These are phyloP conservation scores for Trichoderma orchidacearum DNA, from an alignment of 495 filamentous ascomycete genomes.

Conservation along the genomic window DNA sequence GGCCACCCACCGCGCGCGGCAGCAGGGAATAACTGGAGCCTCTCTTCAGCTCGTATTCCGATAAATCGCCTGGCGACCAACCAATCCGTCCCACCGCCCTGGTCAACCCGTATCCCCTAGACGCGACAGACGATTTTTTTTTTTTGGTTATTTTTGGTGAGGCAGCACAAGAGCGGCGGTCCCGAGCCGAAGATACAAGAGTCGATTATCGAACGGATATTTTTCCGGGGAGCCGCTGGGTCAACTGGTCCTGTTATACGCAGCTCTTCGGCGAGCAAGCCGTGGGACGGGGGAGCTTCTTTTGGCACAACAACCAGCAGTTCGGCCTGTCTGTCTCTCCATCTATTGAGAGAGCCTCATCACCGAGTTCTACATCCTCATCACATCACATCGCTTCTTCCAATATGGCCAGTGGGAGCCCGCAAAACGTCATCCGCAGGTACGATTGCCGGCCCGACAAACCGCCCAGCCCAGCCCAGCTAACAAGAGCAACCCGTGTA, in stretches of 20 bases:
- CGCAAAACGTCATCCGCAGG: constrained; percentile 25
- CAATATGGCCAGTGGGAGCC: constrained; percentile 18
- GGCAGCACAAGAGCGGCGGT: background rate
- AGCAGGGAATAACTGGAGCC: background rate
- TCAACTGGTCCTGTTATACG: background rate
- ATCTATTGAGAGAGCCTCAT: background rate
- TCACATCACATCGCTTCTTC: background rate
- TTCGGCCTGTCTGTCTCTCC: background rate
- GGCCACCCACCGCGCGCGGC: background rate
- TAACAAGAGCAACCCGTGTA: constrained; percentile 23
- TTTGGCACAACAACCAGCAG: background rate
- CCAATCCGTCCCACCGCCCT: background rate
- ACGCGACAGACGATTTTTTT: background rate
- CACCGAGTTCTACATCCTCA: background rate
- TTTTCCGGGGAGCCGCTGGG: background rate
- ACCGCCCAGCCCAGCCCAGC: constrained; percentile 1
- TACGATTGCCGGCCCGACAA: constrained; percentile 9
- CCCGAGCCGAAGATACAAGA: background rate
- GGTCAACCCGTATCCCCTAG: background rate
- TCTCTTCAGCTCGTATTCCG: background rate
- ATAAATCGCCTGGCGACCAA: background rate
- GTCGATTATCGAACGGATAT: background rate
- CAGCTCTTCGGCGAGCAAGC: background rate
- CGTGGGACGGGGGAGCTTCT: background rate
- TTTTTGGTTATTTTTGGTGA: no score